phyloP scores from a whole-genome alignment of 768 basidiomycete genomes.

The Agrocybe pediades region DNA sequence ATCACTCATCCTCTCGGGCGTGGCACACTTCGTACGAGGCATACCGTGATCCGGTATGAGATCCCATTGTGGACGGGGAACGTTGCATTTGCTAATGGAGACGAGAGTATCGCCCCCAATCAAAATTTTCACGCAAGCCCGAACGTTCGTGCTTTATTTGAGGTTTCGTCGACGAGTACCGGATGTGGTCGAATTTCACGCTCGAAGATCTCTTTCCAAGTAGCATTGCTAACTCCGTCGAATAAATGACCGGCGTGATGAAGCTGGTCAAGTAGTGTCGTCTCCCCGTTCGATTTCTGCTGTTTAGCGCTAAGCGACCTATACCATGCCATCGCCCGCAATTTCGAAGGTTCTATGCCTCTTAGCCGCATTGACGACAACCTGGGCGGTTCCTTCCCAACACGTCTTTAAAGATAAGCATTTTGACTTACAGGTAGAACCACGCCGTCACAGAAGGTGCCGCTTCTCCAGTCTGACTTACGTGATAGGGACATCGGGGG shows the following conservation, averaged over 20 bases:
- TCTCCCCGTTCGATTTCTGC: too few relatives aligned
- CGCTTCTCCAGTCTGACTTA: background rate
- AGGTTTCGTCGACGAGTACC: background rate
- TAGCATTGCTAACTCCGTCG: too few relatives aligned
- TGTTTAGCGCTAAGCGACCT: too few relatives aligned
- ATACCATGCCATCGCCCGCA: too few relatives aligned
- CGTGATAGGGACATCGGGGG: constrained; percentile 67
- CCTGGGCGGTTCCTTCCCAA: constrained; percentile 8
- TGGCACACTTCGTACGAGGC: too few relatives aligned
- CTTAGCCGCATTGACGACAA: constrained; percentile 4
- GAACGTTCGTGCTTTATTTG: constrained; percentile 4
- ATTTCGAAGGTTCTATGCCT: constrained; percentile 6
- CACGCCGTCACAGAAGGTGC: background rate
- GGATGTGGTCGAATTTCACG: background rate
- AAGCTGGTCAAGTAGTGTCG: too few relatives aligned
- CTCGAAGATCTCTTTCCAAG: too few relatives aligned
- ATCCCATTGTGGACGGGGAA: too few relatives aligned
- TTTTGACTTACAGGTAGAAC: constrained; percentile 54
- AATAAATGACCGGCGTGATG: too few relatives aligned
- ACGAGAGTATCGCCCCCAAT: background rate
- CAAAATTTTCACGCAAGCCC: background rate
- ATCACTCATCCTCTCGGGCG: too few relatives aligned
- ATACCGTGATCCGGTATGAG: too few relatives aligned
- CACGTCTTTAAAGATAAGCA: constrained; percentile 22
- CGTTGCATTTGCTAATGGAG: background rate